Percentiles rank a stretch among this genome's conserved stretches.
Conservation (phyloP, 1,284 basidiomycete genomes). For the Flammula alnicola region DNA sequence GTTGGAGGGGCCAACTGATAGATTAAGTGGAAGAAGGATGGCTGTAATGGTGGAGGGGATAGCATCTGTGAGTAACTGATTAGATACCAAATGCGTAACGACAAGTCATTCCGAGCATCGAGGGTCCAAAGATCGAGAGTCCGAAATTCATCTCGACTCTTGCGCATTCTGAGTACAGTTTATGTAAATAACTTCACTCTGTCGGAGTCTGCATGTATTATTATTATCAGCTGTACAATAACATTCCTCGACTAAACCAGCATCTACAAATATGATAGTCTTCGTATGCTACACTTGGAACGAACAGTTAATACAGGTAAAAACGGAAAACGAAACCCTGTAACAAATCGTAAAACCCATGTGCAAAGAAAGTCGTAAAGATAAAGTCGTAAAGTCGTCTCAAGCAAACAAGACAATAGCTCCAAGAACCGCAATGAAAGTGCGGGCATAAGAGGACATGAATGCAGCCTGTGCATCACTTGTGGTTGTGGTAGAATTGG, state of each 20-base stretch:
- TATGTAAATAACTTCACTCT: too few relatives aligned
- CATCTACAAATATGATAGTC: not conserved
- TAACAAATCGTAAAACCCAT: not conserved
- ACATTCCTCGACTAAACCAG: not conserved
- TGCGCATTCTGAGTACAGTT: too few relatives aligned
- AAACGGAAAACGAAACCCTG: not conserved
- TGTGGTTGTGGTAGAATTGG: constrained; percentile 9
- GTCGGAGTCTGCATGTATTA: too few relatives aligned
- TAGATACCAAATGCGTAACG: not conserved
- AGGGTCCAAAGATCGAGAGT: too few relatives aligned
- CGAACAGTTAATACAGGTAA: not conserved
- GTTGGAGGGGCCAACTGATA: too few relatives aligned
- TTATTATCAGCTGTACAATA: constrained; percentile 1
- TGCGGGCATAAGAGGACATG: not conserved
- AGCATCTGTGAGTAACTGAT: not conserved
- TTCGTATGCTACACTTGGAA: not conserved
- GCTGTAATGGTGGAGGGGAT: not conserved
- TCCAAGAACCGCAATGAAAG: not conserved
- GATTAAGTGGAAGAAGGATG: not conserved
- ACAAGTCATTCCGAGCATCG: too few relatives aligned
- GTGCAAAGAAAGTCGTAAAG: not conserved
- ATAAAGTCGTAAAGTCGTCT: not conserved
- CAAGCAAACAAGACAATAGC: constrained; percentile 5
- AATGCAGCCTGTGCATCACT: constrained; percentile 11
- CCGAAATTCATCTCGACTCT: too few relatives aligned